These are phyloP conservation scores for Aspergillus unguis DNA, from an alignment of 2,329 filamentous ascomycete genomes.

Conservation along the genomic window DNA sequence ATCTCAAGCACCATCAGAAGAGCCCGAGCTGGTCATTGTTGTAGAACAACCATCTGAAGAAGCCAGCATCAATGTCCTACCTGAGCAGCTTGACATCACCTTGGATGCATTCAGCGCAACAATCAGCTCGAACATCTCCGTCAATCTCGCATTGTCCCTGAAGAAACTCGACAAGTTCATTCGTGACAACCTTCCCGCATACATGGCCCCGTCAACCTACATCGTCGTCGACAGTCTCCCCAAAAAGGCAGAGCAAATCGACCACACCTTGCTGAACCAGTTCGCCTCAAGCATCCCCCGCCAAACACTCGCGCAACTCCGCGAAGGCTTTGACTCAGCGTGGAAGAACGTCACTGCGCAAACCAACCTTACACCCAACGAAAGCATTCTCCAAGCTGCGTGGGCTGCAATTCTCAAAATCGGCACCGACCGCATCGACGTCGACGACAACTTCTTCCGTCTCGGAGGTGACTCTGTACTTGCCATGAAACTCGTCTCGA, in stretches of 20 bases:
- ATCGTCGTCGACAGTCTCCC: slow-evolving; percentile 42
- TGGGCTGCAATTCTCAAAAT: slow-evolving; percentile 30
- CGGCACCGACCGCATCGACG: slow-evolving; percentile 44
- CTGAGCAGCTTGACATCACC: slow-evolving; percentile 22
- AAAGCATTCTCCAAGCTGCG: slow-evolving; percentile 34
- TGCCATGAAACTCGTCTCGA: slow-evolving; percentile 56
- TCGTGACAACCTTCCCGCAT: slow-evolving; percentile 44
- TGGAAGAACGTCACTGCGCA: slow-evolving; percentile 33
- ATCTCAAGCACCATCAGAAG: slow-evolving; percentile 16
- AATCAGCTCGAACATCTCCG: slow-evolving; percentile 25
- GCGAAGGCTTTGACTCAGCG: slow-evolving; percentile 23
- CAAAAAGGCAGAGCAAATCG: slow-evolving; percentile 21
- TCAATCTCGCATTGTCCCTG: slow-evolving; percentile 32
- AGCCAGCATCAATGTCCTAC: slow-evolving; percentile 27
- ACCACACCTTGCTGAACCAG: slow-evolving; percentile 31
- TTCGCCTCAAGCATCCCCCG: slow-evolving; percentile 30
- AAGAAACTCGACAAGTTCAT: slow-evolving; percentile 45
- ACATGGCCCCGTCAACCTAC: slow-evolving; percentile 45
- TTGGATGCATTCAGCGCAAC: slow-evolving; percentile 7
- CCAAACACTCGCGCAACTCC: slow-evolving; percentile 14
- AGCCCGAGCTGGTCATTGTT: slow-evolving; percentile 28
- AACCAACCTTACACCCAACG: slow-evolving; percentile 32
- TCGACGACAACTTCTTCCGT: slow-evolving; percentile 59
- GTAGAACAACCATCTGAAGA: slow-evolving; percentile 30
- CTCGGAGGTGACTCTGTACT: slow-evolving; percentile 60